Evolutionary conservation across 106 monocot species (phyloP), one percentile per base, ranked within the genome.

Genomic region (Hemerocallis citrina): DNA sequence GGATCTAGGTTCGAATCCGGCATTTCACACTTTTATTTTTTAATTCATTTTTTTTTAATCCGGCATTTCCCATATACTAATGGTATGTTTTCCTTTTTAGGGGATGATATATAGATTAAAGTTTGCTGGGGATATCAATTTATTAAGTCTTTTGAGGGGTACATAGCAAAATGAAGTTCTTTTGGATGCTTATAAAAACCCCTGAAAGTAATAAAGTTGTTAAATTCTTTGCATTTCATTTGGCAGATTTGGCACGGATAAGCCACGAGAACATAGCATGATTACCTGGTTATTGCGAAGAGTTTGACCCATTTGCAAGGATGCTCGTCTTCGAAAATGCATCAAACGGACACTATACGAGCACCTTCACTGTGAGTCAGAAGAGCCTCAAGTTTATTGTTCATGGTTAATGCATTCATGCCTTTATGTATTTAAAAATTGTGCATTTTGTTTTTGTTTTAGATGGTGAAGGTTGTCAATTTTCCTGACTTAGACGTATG

Each of bases 261-360:
- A 83, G 77, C 70, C 84, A 98, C 27, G 98, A 85, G 55, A 98
- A 85, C 51, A 66, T 59, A 16, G 72, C 85, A 52, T 88, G 82
- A 25, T 73, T 98, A 65, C 67, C 85, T 52, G 98, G 98, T 0
- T 98, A 92, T 73, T 88, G 98, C 70, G 67, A 72, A 58, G 92
- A 92, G 70, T 68, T 43, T 17, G 77, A 88, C 7, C 98, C 98
- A 14, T 98, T 82, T 70, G 68, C 87, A 42, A 78, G 98, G 57
- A 88, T 98, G 88, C 81, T 98, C 27, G 74, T 92, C 39, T 88
- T 98, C 74, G 98, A 98, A 48, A 92, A 98, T 69, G 91, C 87
- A 59, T 85, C 91, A 40, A 98, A 98, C 52, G 98, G 20, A 98
- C 98, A 58, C 67, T 98, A 24, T 92, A 85, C 68, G 98, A 98